phyloP scores from a whole-genome alignment of 2,329 filamentous ascomycete species.

The Arthrobotrys sphaeroides region DNA sequence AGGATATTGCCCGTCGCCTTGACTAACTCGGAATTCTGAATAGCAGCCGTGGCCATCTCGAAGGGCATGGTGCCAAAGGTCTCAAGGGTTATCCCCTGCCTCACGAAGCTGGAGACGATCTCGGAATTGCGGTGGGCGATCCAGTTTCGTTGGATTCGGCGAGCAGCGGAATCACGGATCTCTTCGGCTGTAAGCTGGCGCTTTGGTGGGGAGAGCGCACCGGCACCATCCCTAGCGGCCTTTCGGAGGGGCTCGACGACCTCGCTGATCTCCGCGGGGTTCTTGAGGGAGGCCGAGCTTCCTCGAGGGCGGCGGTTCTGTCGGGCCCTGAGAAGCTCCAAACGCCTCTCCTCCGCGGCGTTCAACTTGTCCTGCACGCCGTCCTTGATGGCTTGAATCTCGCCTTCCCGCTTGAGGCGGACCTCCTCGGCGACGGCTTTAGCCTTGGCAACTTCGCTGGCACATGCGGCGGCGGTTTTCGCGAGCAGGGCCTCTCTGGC shows the following conservation, averaged over 20 bases:
- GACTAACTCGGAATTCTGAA: slow-evolving; percentile 74
- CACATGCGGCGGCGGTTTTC: slow-evolving; percentile 81
- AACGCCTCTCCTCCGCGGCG: slow-evolving; percentile 77
- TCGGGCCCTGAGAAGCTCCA: slow-evolving; percentile 69
- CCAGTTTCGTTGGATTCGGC: slow-evolving; percentile 77
- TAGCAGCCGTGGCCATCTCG: slow-evolving; percentile 75
- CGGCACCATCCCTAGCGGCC: slow-evolving; percentile 55
- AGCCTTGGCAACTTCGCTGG: slow-evolving; percentile 82
- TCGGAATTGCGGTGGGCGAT: slow-evolving; percentile 68
- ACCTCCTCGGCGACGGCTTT: slow-evolving; percentile 84
- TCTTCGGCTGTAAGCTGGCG: slow-evolving; percentile 63
- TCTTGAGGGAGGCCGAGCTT: slow-evolving; percentile 66
- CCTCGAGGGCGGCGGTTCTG: slow-evolving; percentile 66
- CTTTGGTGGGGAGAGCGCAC: slow-evolving; percentile 4
- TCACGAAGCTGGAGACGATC: slow-evolving; percentile 72
- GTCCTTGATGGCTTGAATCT: slow-evolving; percentile 73
- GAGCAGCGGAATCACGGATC: slow-evolving; percentile 71
- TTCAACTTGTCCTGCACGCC: slow-evolving; percentile 84
- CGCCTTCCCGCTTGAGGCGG: slow-evolving; percentile 80
- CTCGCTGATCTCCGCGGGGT: slow-evolving; percentile 64
- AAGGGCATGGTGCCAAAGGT: slow-evolving; percentile 75
- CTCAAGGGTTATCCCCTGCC: slow-evolving; percentile 75
- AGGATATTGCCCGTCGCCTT: slow-evolving; percentile 73
- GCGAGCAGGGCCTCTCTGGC: slow-evolving; percentile 82
- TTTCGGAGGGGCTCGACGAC: slow-evolving; percentile 66